Base-by-base conservation (phyloP, 1,284 basidiomycete species). In the Prillingera fragicola region DNA sequence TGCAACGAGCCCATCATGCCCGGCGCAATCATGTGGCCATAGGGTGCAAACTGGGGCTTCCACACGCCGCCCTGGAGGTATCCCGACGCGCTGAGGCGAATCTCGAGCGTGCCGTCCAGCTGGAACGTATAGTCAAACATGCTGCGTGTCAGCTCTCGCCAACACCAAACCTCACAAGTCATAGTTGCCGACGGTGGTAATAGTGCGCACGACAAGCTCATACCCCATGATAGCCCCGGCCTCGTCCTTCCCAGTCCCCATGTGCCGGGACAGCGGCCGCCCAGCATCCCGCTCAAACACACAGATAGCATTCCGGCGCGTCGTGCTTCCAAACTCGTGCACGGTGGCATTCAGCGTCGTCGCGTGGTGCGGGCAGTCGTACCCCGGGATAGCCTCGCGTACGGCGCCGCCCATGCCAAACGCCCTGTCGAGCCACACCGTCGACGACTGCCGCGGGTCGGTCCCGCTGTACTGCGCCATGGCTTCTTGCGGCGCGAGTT, bases 1-100 rank as follows among this genome's bases (percentile, higher is more conserved):
- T 83, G 82, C n/a, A 83, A 60, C 10, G 21, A 21, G 7, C 41
- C 47, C 41, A 40, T 39, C 9, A 37, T 14, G 3, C 38, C 29
- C 0, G n/a, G 23, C 10, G 75, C 75, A 33, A 83, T 80, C 14
- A 73, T 72, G 25, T 75, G 74, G 1, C 81, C 81, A 54, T 82
- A 83, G 1, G 49, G 42, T 21, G 67, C 69, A 59, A 82, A 77
- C 9, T 71, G 56, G 2, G 70, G 53, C 39, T 77, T 75, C 76
- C 78, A 81, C 59, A 73, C 78, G 10, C 75, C 78, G 47, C 77
- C 80, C 67, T 82, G 82, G 39, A 83, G 70, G 59, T 83, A 84
- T 5, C 82, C 82, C 5, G 80, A 82, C 0, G 82, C 81, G 10
- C 79, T 80, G 14, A 84, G 50, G 2, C 78, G 73, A 21, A 82